A percentile compares a stretch with the other conserved stretches of the same genome.
Conservation (phyloP, 352 stramenopile species). For the Pythium aquatile region DNA sequence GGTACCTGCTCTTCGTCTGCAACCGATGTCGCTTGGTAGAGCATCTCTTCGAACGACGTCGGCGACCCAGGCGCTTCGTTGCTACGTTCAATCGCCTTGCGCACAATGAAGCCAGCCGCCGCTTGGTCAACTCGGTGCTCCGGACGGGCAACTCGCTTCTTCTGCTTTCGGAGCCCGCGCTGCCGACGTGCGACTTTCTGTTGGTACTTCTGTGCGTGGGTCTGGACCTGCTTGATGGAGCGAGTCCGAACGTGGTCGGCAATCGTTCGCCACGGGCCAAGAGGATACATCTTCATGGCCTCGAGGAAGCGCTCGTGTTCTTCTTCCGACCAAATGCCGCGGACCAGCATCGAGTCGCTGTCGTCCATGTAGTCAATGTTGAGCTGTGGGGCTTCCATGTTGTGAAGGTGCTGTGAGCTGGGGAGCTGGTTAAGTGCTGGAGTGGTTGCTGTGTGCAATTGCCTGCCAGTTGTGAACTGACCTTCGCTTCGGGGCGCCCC, state of each 20-base stretch:
- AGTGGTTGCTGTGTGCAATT: not conserved
- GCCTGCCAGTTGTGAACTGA: constrained; percentile 23
- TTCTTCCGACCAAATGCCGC: constrained; percentile 68
- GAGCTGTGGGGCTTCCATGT: constrained; percentile 18
- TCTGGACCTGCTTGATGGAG: constrained; percentile 83
- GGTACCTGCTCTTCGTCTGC: not conserved
- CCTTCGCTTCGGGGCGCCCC: not conserved
- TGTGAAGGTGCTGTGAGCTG: not conserved
- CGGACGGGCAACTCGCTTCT: constrained; percentile 73
- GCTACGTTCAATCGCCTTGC: constrained; percentile 12
- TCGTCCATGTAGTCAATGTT: constrained; percentile 18
- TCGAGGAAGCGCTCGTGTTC: constrained; percentile 84
- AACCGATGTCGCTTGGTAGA: constrained; percentile 7
- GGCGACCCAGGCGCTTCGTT: constrained; percentile 12
- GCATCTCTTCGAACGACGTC: constrained; percentile 23
- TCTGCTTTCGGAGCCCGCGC: constrained; percentile 79
- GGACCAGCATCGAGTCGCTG: constrained; percentile 38
- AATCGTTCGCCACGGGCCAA: constrained; percentile 72
- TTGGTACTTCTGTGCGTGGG: constrained; percentile 85
- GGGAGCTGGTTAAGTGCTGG: not conserved
- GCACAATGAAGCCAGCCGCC: constrained; percentile 62
- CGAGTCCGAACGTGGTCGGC: constrained; percentile 72
- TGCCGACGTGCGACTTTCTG: constrained; percentile 82
- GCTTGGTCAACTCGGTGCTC: constrained; percentile 75
- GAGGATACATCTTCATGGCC: constrained; percentile 78